A percentile compares a stretch with the other conserved stretches of the same genome.
Conservation (phyloP, 176 grass and related monocot genomes). For the Avena eriantha region DNA sequence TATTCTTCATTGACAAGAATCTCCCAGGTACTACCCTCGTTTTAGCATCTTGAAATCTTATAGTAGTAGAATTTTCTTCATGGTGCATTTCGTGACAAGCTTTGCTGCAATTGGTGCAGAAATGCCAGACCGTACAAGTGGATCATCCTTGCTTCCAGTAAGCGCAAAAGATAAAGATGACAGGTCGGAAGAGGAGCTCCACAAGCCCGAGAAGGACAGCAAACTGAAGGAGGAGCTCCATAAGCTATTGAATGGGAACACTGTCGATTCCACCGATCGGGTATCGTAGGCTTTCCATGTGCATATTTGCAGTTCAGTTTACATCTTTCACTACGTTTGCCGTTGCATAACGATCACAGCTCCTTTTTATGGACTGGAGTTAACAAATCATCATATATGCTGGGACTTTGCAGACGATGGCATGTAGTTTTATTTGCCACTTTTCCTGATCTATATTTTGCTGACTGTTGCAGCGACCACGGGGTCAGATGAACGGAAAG, state of each 20-base stretch:
- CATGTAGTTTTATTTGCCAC: neutral
- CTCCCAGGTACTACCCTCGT: constrained; percentile 60
- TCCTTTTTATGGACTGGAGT: neutral
- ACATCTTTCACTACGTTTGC: neutral
- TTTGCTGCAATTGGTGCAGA: constrained; percentile 53
- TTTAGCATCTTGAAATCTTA: neutral
- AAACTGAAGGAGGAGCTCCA: constrained; percentile 74
- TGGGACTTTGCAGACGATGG: neutral
- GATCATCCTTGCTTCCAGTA: constrained; percentile 73
- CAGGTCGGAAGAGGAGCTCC: constrained; percentile 59
- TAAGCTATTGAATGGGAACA: constrained; percentile 79
- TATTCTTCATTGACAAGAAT: constrained; percentile 91
- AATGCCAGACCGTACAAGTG: constrained; percentile 87
- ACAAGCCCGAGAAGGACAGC: constrained; percentile 65
- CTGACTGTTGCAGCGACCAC: constrained; percentile 60
- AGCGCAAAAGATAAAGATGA: constrained; percentile 76
- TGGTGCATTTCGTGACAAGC: neutral
- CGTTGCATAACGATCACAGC: too few species aligned
- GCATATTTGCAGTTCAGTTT: neutral
- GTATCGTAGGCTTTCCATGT: constrained; percentile 43
- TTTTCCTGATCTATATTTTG: constrained; percentile 2
- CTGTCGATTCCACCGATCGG: constrained; percentile 70
- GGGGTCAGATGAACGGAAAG: constrained; percentile 75
- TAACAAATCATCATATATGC: neutral
- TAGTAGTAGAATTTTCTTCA: neutral